Evolutionary conservation across 1,139 yeast genomes (phyloP).

Genomic region (Nadsonia commutata): DNA sequence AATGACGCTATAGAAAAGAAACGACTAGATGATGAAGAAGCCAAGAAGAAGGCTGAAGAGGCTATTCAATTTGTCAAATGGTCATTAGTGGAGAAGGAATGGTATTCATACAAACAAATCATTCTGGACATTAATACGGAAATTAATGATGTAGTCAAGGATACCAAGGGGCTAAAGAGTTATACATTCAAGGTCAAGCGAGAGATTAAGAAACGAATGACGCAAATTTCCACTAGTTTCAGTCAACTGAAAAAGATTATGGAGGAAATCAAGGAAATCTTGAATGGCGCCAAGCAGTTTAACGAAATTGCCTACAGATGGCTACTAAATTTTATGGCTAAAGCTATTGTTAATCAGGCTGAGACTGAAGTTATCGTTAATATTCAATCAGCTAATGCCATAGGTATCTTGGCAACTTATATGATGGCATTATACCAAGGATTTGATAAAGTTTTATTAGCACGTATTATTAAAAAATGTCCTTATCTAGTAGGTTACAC

Average conservation of each 20-base stretch:
- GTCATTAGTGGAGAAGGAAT: conserved; percentile 30
- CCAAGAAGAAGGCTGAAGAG: conserved; percentile 8
- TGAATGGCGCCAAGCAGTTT: conserved; percentile 30
- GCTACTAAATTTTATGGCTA: conserved; percentile 70
- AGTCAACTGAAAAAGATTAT: conserved; percentile 39
- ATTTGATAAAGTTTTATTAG: conserved; percentile 49
- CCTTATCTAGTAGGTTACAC: conserved; percentile 76
- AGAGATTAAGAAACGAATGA: conserved; percentile 74
- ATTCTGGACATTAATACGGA: conserved; percentile 40
- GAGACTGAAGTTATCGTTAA: conserved; percentile 82
- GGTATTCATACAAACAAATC: conserved; percentile 37
- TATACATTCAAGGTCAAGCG: conserved; percentile 35
- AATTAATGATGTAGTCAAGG: conserved; percentile 31
- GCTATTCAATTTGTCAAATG: conserved; percentile 24
- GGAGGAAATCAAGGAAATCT: conserved; percentile 33
- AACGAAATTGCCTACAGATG: conserved; percentile 46
- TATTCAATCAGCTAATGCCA: conserved; percentile 64
- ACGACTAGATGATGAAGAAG: conserved; percentile 7
- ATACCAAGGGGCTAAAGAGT: conserved; percentile 29
- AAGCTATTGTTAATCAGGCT: conserved; percentile 78
- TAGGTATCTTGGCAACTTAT: conserved; percentile 50
- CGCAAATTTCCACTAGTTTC: conserved; percentile 69
- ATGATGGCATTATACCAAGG: conserved; percentile 48
- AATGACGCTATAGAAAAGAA: conserved; percentile 9
- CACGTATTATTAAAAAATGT: conserved; percentile 82